Conservation (phyloP, 2,329 filamentous ascomycete genomes). For the Helotiales sp. region DNA sequence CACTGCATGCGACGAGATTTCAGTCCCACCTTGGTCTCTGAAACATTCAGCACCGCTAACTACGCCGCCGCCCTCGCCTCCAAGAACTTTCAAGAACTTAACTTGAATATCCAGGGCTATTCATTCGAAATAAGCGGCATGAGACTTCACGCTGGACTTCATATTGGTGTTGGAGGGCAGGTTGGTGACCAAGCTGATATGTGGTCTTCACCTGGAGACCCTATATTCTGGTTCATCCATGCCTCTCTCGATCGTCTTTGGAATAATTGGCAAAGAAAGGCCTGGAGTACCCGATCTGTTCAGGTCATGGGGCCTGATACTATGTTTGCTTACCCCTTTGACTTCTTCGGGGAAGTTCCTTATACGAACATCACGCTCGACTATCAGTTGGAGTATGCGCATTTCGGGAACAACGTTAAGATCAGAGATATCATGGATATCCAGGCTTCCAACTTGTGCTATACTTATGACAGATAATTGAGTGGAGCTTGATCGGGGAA, state of each 20-base stretch:
- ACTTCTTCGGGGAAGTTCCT: slow-evolving; percentile 34
- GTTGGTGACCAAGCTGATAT: slow-evolving; percentile 34
- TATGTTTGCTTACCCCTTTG: slow-evolving; percentile 36
- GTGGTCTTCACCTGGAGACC: slow-evolving; percentile 37
- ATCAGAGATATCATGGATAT: slow-evolving; percentile 27
- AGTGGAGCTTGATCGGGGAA: neutral
- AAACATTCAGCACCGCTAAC: slow-evolving; percentile 16
- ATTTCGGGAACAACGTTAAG: slow-evolving; percentile 16
- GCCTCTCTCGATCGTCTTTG: slow-evolving; percentile 28
- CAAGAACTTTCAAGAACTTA: slow-evolving; percentile 30
- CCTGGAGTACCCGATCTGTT: slow-evolving; percentile 31
- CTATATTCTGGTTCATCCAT: slow-evolving; percentile 36
- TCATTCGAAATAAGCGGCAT: slow-evolving; percentile 22
- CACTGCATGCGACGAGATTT: slow-evolving; percentile 38
- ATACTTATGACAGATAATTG: slow-evolving; percentile 19
- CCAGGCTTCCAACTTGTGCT: slow-evolving; percentile 16
- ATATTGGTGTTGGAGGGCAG: slow-evolving; percentile 33
- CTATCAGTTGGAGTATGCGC: slow-evolving; percentile 16
- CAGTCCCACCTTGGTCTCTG: slow-evolving; percentile 25
- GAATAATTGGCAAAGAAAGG: slow-evolving; percentile 35
- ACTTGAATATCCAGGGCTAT: slow-evolving; percentile 31
- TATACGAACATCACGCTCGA: slow-evolving; percentile 39
- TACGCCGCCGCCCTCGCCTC: slow-evolving; percentile 21
- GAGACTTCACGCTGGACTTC: slow-evolving; percentile 32
- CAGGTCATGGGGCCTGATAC: slow-evolving; percentile 38